These are phyloP conservation scores for Aspergillus cejpii DNA, from an alignment of 2,329 filamentous ascomycete species.

Conservation along the genomic window DNA sequence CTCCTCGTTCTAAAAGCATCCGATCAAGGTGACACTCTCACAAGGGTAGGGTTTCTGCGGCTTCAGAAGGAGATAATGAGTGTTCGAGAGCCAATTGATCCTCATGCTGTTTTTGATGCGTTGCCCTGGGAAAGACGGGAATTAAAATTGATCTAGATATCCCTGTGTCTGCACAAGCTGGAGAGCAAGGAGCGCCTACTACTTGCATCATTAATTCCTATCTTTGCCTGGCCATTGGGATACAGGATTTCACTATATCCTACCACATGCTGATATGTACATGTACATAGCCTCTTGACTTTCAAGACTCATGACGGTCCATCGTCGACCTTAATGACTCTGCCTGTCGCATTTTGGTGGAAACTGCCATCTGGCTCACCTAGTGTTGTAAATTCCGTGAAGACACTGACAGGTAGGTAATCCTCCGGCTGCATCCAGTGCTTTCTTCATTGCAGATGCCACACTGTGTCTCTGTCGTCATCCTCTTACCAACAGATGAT, in stretches of 20 bases:
- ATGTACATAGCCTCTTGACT: neutral
- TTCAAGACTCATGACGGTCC: neutral
- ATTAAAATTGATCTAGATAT: neutral
- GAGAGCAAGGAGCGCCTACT: too few relatives aligned
- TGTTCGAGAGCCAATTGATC: neutral
- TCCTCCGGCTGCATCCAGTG: too few relatives aligned
- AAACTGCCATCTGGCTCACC: slow-evolving; percentile 1
- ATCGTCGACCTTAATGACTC: neutral
- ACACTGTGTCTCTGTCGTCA: too few relatives aligned
- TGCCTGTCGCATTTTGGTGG: neutral
- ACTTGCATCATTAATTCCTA: too few relatives aligned
- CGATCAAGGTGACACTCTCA: neutral
- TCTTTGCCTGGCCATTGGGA: too few relatives aligned
- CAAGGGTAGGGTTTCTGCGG: neutral
- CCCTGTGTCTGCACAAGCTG: neutral
- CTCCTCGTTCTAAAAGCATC: neutral
- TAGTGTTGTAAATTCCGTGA: too few relatives aligned
- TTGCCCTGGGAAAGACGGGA: neutral
- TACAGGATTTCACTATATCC: too few relatives aligned
- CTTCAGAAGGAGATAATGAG: neutral
- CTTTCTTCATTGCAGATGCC: slow-evolving; percentile 3
- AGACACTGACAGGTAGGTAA: slow-evolving; percentile 1
- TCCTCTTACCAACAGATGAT: too few relatives aligned
- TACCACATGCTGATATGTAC: too few relatives aligned
- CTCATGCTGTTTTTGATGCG: neutral